phyloP scores from a whole-genome alignment of 2,329 filamentous ascomycete genomes.

The Monosporascus sp. region DNA sequence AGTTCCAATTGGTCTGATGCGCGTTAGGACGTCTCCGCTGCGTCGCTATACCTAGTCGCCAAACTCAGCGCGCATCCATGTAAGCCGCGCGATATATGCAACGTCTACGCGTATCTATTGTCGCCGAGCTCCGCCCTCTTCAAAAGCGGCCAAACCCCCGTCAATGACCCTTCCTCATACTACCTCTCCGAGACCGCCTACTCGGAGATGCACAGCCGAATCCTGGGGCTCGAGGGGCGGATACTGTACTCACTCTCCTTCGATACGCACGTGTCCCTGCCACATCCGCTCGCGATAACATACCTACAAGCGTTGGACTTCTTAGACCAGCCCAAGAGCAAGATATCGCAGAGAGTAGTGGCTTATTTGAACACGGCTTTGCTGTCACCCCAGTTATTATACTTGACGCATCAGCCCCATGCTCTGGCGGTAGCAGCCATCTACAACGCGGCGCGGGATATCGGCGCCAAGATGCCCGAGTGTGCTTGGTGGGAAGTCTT shows the following conservation, averaged over 20 bases:
- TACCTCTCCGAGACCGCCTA: conserved; percentile 72
- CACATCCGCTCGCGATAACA: conserved; percentile 80
- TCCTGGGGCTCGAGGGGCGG: conserved; percentile 71
- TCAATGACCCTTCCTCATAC: conserved; percentile 46
- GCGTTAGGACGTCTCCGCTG: conserved; percentile 70
- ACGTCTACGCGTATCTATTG: conserved; percentile 77
- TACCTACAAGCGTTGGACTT: conserved; percentile 88
- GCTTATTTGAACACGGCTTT: conserved; percentile 82
- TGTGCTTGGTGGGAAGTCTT: conserved; percentile 97
- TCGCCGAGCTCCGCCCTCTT: conserved; percentile 55
- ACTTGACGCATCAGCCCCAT: conserved; percentile 86
- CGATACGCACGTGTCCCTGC: conserved; percentile 77
- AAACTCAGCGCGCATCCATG: conserved; percentile 77
- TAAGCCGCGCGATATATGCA: conserved; percentile 73
- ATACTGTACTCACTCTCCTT: conserved; percentile 75
- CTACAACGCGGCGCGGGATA: conserved; percentile 79
- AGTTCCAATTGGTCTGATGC: conserved; percentile 4
- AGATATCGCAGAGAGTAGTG: conserved; percentile 60
- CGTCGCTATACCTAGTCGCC: conserved; percentile 71
- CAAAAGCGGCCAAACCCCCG: conserved; percentile 22
- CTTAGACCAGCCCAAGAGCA: conserved; percentile 37
- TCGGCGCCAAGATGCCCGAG: conserved; percentile 71
- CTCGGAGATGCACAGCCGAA: conserved; percentile 53
- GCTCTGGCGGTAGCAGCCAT: conserved; percentile 81
- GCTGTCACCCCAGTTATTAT: conserved; percentile 81